phyloP scores from a whole-genome alignment of 2,329 filamentous ascomycete genomes.

The Penicillium brasilianum region DNA sequence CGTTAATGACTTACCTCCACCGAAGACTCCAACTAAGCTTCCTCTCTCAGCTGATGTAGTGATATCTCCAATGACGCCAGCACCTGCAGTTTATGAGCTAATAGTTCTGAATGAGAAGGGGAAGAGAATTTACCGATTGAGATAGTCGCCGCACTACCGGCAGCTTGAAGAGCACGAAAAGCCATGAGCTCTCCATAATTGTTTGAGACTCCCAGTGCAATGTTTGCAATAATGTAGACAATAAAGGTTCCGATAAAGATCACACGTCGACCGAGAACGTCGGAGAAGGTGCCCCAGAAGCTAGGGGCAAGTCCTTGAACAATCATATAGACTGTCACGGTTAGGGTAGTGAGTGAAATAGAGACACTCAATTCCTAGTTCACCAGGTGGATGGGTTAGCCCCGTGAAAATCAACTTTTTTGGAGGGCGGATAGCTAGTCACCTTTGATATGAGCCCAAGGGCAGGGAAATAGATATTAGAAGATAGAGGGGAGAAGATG shows the following conservation, averaged over 20 bases:
- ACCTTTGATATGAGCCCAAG: constrained; percentile 37
- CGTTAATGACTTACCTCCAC: constrained; percentile 37
- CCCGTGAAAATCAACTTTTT: background rate
- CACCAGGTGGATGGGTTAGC: background rate
- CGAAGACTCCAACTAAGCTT: constrained; percentile 46
- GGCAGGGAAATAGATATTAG: constrained; percentile 55
- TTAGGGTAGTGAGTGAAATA: constrained; percentile 40
- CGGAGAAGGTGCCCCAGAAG: constrained; percentile 57
- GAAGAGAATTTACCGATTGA: constrained; percentile 48
- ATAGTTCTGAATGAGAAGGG: constrained; percentile 10
- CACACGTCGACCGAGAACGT: constrained; percentile 52
- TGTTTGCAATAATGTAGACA: constrained; percentile 56
- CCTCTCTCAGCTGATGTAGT: constrained; percentile 45
- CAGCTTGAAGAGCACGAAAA: constrained; percentile 55
- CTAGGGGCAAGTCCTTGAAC: constrained; percentile 57
- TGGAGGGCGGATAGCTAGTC: background rate
- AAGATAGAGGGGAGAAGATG: constrained; percentile 52
- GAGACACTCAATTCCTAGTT: constrained; percentile 33
- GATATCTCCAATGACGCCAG: constrained; percentile 52
- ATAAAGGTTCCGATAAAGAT: constrained; percentile 54
- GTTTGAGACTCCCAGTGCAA: constrained; percentile 51
- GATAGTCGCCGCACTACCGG: constrained; percentile 55
- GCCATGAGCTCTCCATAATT: constrained; percentile 52
- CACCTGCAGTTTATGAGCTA: constrained; percentile 29
- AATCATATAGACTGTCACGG: constrained; percentile 54